Evolutionary conservation across 306 rosid species (phyloP).

Genomic region (Castanea sativa): DNA sequence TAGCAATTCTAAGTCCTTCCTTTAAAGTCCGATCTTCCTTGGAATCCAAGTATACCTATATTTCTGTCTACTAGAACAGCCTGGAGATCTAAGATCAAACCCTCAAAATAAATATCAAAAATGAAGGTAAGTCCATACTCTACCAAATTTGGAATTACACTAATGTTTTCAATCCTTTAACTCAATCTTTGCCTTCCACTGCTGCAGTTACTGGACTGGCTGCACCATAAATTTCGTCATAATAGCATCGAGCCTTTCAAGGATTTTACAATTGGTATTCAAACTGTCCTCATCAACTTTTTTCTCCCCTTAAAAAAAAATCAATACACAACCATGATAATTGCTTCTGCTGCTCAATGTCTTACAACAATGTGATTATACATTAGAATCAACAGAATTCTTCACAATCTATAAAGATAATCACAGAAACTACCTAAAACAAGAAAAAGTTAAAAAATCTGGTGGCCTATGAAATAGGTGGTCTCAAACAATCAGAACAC

Average conservation of each 20-base stretch:
- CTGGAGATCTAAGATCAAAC: slow-evolving; percentile 33
- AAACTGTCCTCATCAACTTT: slow-evolving; percentile 21
- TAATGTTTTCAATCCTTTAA: slow-evolving; percentile 23
- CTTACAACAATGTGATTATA: not conserved
- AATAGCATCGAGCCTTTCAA: slow-evolving; percentile 58
- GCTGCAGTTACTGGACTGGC: slow-evolving; percentile 87
- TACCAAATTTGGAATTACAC: slow-evolving; percentile 16
- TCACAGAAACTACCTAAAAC: not conserved
- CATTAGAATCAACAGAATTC: not conserved
- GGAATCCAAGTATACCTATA: slow-evolving; percentile 37
- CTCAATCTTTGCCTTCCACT: slow-evolving; percentile 34
- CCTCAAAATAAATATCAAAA: slow-evolving; percentile 39
- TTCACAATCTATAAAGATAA: not conserved
- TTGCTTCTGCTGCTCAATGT: not conserved
- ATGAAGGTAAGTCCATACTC: slow-evolving; percentile 75
- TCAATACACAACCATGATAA: not conserved
- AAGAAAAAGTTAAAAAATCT: slow-evolving; percentile 2
- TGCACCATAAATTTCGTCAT: slow-evolving; percentile 73
- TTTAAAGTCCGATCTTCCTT: slow-evolving; percentile 16
- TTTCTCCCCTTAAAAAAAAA: slow-evolving; percentile 13
- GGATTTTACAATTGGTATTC: slow-evolving; percentile 66
- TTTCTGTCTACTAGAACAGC: slow-evolving; percentile 32
- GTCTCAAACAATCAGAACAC: not conserved
- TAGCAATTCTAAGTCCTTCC: slow-evolving; percentile 27
- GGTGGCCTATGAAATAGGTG: not conserved